A percentile compares a stretch with the other conserved stretches of the same genome.
Evolutionary conservation across 805 yeast species (phyloP).

Genomic region (Candida ipomoeae): DNA sequence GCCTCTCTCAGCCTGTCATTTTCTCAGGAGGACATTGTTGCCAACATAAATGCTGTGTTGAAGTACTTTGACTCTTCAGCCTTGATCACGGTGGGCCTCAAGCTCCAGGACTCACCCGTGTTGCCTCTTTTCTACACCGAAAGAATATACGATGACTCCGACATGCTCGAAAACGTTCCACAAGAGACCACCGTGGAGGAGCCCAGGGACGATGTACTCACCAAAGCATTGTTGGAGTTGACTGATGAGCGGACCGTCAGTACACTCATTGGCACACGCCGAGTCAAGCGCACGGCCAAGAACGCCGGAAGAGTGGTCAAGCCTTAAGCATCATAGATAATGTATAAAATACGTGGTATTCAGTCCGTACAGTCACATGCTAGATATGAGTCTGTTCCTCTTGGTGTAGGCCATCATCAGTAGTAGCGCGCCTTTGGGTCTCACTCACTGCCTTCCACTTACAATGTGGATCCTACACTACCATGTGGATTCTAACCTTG

Average conservation of each 20-base stretch:
- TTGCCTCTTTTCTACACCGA: constrained; percentile 77
- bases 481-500: constrained; percentile 18
- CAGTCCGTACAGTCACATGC: no score
- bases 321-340: constrained; percentile 4
- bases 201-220: constrained; percentile 21
- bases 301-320: constrained; percentile 13
- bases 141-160: constrained; percentile 47
- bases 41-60: constrained; percentile 56
- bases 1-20: constrained; percentile 48
- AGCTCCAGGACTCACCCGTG: constrained; percentile 71
- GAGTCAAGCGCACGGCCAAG: constrained; percentile 11
- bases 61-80: constrained; percentile 40
- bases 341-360: not conserved
- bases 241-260: constrained; percentile 73
- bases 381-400: no score
- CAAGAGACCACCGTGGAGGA: constrained; percentile 24
- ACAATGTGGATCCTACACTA: not conserved
- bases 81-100: constrained; percentile 59
- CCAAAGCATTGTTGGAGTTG: constrained; percentile 70
- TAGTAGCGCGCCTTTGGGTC: not conserved
- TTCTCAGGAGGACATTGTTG: constrained; percentile 48
- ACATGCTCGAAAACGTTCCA: constrained; percentile 30
- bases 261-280: constrained; percentile 56
- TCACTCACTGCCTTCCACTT: no score
- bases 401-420: no score